These are phyloP conservation scores for Malassezia yamatoensis DNA, from an alignment of 1,284 basidiomycete species.

Conservation along the genomic window DNA sequence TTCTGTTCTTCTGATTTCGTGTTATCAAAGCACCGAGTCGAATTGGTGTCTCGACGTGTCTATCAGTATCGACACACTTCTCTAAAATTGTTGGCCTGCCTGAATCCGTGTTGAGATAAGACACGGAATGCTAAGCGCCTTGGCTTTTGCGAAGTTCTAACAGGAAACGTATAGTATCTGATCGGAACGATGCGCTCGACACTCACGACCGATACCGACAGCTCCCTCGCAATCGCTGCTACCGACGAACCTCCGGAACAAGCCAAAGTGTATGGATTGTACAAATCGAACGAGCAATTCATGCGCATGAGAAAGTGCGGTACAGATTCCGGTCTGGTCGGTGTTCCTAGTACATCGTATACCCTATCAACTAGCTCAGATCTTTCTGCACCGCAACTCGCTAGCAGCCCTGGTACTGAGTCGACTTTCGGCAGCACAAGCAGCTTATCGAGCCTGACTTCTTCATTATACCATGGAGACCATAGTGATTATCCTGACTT, in stretches of 20 bases:
- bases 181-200: too few species aligned
- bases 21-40: too few species aligned
- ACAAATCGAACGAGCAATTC: neutral
- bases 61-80: too few species aligned
- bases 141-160: neutral
- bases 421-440: slow-evolving; percentile 26
- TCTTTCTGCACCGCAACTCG: neutral
- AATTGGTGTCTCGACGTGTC: too few species aligned
- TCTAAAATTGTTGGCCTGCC: too few species aligned
- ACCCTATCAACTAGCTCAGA: neutral
- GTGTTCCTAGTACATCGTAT: neutral
- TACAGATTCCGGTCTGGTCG: neutral
- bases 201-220: too few species aligned
- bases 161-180: too few species aligned
- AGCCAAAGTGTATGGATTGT: neutral
- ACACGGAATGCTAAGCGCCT: neutral
- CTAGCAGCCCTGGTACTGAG: slow-evolving; percentile 13
- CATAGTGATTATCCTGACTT: slow-evolving; percentile 41
- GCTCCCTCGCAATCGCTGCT: neutral
- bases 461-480: slow-evolving; percentile 28
- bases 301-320: neutral
- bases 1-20: too few species aligned
- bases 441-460: slow-evolving; percentile 30
- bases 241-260: slow-evolving; percentile 2
- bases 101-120: neutral